phyloP scores from a whole-genome alignment of 768 basidiomycete genomes.

The Collybia nuda region DNA sequence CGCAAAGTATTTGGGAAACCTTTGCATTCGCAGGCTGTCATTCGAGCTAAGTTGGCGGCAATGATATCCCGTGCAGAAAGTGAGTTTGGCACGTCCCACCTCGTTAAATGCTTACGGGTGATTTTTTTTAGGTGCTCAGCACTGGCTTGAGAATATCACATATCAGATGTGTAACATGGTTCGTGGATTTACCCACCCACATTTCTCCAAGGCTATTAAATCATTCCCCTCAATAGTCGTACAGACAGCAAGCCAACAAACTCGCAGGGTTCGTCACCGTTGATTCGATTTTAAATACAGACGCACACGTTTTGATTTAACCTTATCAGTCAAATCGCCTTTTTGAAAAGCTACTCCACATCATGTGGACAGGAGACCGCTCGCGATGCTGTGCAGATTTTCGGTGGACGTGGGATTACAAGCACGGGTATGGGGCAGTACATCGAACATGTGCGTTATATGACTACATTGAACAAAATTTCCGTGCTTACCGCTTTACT shows the following conservation, averaged over 20 bases:
- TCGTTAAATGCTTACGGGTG: neutral
- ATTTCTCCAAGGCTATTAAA: neutral
- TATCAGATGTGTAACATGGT: constrained; percentile 87
- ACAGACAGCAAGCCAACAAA: constrained; percentile 73
- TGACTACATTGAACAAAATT: neutral
- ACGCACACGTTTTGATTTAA: no score
- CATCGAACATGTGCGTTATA: constrained; percentile 64
- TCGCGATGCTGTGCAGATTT: constrained; percentile 59
- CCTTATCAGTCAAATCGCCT: constrained; percentile 56
- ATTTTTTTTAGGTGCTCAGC: constrained; percentile 42
- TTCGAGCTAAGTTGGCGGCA: constrained; percentile 80
- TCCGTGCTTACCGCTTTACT: neutral
- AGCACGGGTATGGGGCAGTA: constrained; percentile 77
- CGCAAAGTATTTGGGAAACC: constrained; percentile 93
- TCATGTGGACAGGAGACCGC: constrained; percentile 65
- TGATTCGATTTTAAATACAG: neutral
- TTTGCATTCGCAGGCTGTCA: constrained; percentile 79
- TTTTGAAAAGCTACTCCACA: constrained; percentile 71
- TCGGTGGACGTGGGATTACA: constrained; percentile 86
- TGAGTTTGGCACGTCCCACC: neutral
- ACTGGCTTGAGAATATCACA: constrained; percentile 86
- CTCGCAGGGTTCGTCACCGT: constrained; percentile 62
- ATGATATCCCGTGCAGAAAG: constrained; percentile 82
- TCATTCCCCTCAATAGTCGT: constrained; percentile 32
- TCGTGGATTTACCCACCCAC: neutral